These are phyloP conservation scores for Paraphaeosphaeria minitans DNA, from an alignment of 2,329 filamentous ascomycete genomes.

Conservation along the genomic window DNA sequence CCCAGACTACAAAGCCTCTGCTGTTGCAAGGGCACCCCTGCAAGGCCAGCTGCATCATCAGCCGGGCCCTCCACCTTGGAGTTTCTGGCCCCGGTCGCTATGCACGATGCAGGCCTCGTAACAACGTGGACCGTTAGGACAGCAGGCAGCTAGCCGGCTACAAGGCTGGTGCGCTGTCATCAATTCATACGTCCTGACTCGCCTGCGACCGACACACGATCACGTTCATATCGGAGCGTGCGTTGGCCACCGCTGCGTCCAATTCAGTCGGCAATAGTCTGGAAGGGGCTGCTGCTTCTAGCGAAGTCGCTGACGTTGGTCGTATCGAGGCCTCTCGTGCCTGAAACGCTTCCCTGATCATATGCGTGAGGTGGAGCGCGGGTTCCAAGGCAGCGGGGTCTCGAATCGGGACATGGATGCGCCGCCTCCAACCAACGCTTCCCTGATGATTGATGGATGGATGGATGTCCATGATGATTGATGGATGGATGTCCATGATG, in stretches of 20 bases:
- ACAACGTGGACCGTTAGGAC: slow-evolving; percentile 46
- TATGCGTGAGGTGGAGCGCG: slow-evolving; percentile 39
- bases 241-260: slow-evolving; percentile 31
- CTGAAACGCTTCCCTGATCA: slow-evolving; percentile 36
- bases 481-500: too few relatives aligned
- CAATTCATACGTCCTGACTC: slow-evolving; percentile 44
- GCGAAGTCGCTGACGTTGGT: slow-evolving; percentile 26
- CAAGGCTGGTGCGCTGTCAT: slow-evolving; percentile 46
- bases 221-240: slow-evolving; percentile 35
- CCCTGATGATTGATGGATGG: too few relatives aligned
- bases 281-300: slow-evolving; percentile 17
- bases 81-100: slow-evolving; percentile 37
- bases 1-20: slow-evolving; percentile 45
- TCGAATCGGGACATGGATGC: slow-evolving; percentile 37
- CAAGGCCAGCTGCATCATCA: slow-evolving; percentile 42
- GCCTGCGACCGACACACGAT: slow-evolving; percentile 29
- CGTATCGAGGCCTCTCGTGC: slow-evolving; percentile 18
- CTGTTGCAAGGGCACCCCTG: slow-evolving; percentile 38
- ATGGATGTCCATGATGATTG: too few relatives aligned
- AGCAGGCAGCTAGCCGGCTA: slow-evolving; percentile 38
- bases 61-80: slow-evolving; percentile 34
- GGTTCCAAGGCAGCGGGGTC: slow-evolving; percentile 41
- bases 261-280: slow-evolving; percentile 19
- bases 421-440: slow-evolving; percentile 26
- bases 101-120: slow-evolving; percentile 41